Evolutionary conservation across 148 eudicot genomes (phyloP).

Genomic region (Nyssa sinensis): DNA sequence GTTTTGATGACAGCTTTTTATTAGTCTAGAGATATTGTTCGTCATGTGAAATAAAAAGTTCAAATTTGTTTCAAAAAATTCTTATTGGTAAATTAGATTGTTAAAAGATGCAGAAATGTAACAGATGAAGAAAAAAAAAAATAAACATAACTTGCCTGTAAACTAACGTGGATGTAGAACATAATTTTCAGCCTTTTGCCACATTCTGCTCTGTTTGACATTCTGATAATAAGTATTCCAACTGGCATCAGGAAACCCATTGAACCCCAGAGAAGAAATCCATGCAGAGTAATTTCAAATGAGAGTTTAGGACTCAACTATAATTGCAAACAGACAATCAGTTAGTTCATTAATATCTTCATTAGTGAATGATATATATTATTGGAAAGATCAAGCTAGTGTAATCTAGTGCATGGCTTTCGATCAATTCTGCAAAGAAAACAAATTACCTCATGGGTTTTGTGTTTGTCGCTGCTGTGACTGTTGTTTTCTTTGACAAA

Average conservation of each 20-base stretch:
- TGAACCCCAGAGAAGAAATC: slow-evolving; percentile 79
- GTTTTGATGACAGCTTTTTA: too few relatives aligned
- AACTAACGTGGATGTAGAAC: slow-evolving; percentile 60
- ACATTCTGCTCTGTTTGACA: slow-evolving; percentile 47
- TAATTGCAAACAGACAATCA: background rate
- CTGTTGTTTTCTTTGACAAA: background rate
- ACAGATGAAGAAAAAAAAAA: background rate
- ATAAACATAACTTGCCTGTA: slow-evolving; percentile 52
- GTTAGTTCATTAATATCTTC: background rate
- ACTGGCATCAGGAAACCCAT: slow-evolving; percentile 77
- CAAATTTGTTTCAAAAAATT: background rate
- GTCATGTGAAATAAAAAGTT: background rate
- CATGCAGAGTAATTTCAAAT: slow-evolving; percentile 64
- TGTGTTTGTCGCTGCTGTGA: slow-evolving; percentile 12
- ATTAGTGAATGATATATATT: too few relatives aligned
- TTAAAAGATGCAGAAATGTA: background rate
- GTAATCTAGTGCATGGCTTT: background rate
- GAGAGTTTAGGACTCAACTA: slow-evolving; percentile 36
- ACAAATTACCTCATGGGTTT: slow-evolving; percentile 16
- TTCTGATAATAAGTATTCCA: slow-evolving; percentile 63
- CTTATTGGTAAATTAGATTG: background rate
- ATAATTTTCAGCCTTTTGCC: slow-evolving; percentile 45
- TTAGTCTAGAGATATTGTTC: background rate
- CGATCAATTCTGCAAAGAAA: background rate
- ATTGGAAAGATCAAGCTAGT: too few relatives aligned